A percentile compares a stretch with the other conserved stretches of the same genome.
phyloP scores from a whole-genome alignment of 805 yeast species.

The Kodamaea leandrae region DNA sequence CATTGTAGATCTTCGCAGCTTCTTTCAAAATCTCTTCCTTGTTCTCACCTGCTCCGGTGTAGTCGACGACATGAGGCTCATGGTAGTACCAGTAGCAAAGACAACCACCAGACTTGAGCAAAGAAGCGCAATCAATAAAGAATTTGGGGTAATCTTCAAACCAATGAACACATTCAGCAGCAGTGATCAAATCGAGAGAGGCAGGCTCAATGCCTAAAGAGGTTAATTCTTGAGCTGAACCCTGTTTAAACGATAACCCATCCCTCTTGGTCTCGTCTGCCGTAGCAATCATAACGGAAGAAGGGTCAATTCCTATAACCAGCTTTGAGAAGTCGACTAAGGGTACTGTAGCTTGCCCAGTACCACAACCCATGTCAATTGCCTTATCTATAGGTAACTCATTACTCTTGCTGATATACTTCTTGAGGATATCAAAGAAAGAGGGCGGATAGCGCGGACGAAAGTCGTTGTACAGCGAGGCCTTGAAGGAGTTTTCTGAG shows the following conservation, averaged over 20 bases:
- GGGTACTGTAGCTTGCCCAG: constrained; percentile 51
- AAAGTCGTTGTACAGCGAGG: constrained; percentile 28
- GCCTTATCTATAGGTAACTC: constrained; percentile 26
- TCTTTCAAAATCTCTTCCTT: constrained; percentile 17
- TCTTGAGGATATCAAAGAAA: constrained; percentile 23
- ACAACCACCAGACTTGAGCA: constrained; percentile 40
- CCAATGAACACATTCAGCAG: constrained; percentile 45
- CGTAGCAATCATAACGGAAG: constrained; percentile 45
- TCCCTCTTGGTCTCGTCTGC: constrained; percentile 30
- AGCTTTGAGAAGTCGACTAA: constrained; percentile 35
- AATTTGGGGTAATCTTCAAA: constrained; percentile 32
- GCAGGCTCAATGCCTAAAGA: constrained; percentile 8
- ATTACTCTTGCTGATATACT: constrained; percentile 21
- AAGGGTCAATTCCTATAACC: constrained; percentile 47
- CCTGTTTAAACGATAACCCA: constrained; percentile 29
- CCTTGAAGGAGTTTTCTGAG: constrained; percentile 4
- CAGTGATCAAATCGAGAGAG: constrained; percentile 37
- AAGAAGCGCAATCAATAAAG: constrained; percentile 31
- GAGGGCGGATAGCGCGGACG: constrained; percentile 42
- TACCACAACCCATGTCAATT: constrained; percentile 50
- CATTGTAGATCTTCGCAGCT: constrained; percentile 30
- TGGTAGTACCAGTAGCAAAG: constrained; percentile 43
- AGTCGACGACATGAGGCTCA: constrained; percentile 38
- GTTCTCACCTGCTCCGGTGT: constrained; percentile 17
- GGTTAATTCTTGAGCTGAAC: constrained; percentile 16